phyloP scores from a whole-genome alignment of 2,329 filamentous ascomycete species.

The Colletotrichum chlorophyti region DNA sequence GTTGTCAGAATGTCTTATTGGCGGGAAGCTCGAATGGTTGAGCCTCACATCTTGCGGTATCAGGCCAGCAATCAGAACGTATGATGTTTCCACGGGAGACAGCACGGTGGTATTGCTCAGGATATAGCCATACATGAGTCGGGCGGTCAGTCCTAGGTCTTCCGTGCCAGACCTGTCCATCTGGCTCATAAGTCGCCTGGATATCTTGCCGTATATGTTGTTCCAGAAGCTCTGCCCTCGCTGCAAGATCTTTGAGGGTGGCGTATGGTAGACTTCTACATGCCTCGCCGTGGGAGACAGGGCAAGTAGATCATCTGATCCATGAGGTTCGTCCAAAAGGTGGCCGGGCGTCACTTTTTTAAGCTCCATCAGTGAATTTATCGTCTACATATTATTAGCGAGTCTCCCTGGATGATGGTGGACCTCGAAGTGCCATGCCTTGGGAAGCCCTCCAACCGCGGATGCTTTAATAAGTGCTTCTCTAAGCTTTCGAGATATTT shows the following conservation, averaged over 20 bases:
- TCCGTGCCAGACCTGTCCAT: slow-evolving; percentile 57
- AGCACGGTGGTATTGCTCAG: slow-evolving; percentile 55
- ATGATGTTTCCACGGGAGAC: slow-evolving; percentile 54
- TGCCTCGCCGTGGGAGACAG: slow-evolving; percentile 46
- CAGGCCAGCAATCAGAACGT: slow-evolving; percentile 56
- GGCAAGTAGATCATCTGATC: slow-evolving; percentile 33
- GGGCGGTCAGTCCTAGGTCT: slow-evolving; percentile 54
- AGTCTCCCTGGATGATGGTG: background rate
- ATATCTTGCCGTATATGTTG: slow-evolving; percentile 56
- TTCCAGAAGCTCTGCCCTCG: slow-evolving; percentile 56
- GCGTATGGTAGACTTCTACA: slow-evolving; percentile 45
- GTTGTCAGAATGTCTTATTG: slow-evolving; percentile 16
- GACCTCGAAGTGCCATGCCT: slow-evolving; percentile 41
- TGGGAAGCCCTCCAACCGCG: slow-evolving; percentile 56
- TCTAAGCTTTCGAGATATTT: slow-evolving; percentile 52
- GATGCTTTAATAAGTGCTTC: slow-evolving; percentile 57
- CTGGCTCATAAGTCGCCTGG: slow-evolving; percentile 52
- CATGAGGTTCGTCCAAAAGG: slow-evolving; percentile 42
- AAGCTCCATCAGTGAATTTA: slow-evolving; percentile 54
- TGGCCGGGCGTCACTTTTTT: slow-evolving; percentile 49
- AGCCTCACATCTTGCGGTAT: slow-evolving; percentile 56
- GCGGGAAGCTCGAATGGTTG: background rate
- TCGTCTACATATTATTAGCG: slow-evolving; percentile 41
- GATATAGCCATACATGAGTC: slow-evolving; percentile 56
- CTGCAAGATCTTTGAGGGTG: slow-evolving; percentile 42